phyloP scores from a whole-genome alignment of 2,329 filamentous ascomycete species.

The Aspergillus jensenii region DNA sequence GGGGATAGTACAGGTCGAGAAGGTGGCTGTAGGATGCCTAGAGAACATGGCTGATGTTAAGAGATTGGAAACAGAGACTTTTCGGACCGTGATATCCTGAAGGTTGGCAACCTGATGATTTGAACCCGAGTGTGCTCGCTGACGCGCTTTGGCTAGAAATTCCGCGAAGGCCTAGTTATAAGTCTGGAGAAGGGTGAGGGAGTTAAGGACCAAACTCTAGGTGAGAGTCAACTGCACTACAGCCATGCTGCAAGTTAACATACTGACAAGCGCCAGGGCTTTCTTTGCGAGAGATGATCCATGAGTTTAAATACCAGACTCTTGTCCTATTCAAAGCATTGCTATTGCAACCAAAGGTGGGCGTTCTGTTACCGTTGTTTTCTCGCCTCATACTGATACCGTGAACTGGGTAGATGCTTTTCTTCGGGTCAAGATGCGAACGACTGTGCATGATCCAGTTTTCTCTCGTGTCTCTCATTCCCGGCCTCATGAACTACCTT shows the following conservation, averaged over 20 bases:
- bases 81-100: slow-evolving; percentile 82
- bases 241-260: not conserved
- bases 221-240: slow-evolving; percentile 49
- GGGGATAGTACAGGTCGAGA: not conserved
- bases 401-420: slow-evolving; percentile 72
- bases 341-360: slow-evolving; percentile 88
- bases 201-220: slow-evolving; percentile 82
- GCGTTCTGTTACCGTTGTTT: not conserved
- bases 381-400: slow-evolving; percentile 8
- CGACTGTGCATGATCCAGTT: slow-evolving; percentile 98
- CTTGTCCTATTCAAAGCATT: slow-evolving; percentile 92
- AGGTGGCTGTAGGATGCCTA: not conserved
- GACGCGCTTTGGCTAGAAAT: slow-evolving; percentile 57
- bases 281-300: slow-evolving; percentile 84
- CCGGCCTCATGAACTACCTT: slow-evolving; percentile 84
- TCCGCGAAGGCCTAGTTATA: slow-evolving; percentile 78
- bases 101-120: slow-evolving; percentile 44
- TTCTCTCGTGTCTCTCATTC: slow-evolving; percentile 91
- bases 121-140: slow-evolving; percentile 10
- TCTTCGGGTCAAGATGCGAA: slow-evolving; percentile 96
- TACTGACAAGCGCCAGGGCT: slow-evolving; percentile 43
- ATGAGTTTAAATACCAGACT: slow-evolving; percentile 93
- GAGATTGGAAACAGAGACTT: slow-evolving; percentile 63
- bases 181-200: slow-evolving; percentile 63
- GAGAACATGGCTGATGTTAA: slow-evolving; percentile 5